Base-by-base conservation (phyloP, 2,329 filamentous ascomycete species). In the Nannizziopsis barbatae region DNA sequence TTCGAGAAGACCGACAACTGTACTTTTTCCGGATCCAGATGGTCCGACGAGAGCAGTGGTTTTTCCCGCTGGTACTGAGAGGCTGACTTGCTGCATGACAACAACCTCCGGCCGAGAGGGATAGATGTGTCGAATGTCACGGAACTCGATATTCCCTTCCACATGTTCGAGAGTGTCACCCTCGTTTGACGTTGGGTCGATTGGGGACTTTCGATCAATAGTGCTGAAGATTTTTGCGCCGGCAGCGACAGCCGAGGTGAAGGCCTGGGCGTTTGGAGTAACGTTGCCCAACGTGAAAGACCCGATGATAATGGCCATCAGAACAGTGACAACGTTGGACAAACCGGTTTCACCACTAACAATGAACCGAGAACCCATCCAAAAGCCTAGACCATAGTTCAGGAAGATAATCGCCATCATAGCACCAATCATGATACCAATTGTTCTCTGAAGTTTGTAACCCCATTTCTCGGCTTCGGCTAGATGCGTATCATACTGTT, bases 1-100 rank as follows among this genome's bases (percentile, higher is more conserved):
- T 67, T 96, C 90, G 1, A 96, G 81, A 15, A 98, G 73, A 10
- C 90, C 90, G 22, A 96, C 84, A 53, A 96, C 89, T 0, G 92
- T 96, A 59, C 84, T 90, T 69, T 96, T 98, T 42, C 92, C 92
- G 35, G 85, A 93, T 9, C 90, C 92, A 9, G 90, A 96, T 0
- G 90, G 86, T 50, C 92, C 92, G 5, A 98, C 92, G 6, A 98
- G 72, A 1, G 92, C 92, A 2, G 90, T 95, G 14, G 85, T 88
- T 70, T 95, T 94, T 15, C 90, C 89, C 2, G 89, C 85, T 1
- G 88, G 87, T 33, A 96, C 83, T 0, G 75, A 66, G 1, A 98
- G 76, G 49, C 73, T 84, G 49, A 96, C 85, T 54, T 83, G 80
- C 37, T 92, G 73, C 81, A 96, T 90, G 35, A 96, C 85, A 1